Base-by-base conservation (phyloP, 1,284 basidiomycete species). In the Tetrapyrgos nigripes region DNA sequence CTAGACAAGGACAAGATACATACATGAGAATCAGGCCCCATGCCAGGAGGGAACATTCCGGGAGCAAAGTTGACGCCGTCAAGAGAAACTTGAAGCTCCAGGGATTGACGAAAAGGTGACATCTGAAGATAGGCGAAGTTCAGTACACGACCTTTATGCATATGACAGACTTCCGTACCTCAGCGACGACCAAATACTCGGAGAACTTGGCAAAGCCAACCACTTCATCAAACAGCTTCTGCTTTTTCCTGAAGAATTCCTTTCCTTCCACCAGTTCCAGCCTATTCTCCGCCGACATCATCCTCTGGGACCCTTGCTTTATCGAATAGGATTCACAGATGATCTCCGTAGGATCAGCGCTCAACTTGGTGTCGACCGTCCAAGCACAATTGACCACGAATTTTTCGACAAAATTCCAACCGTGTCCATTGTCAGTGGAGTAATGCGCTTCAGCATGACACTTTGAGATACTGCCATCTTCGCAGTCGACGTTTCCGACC, bases 121-220 rank as follows among this genome's bases (percentile, higher is more conserved):
- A 90, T 84, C 90, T 94, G 66, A 8, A 64, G 14, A 43, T 33
- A 17, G 14, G 40, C 43, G 23, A 21, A 49, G 6, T 40, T 63
- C 19, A 68, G 50, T 27, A 55, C n/a, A 44, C 3, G 13, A 13
- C 49, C 62, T 14, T 56, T 23, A 13, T 29, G 44, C 28, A 54
- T 2, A 5, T 3, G 14, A 27, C 56, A 26, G 45, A 33, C 33
- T 11, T 58, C 10, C 84, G 53, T 50, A 97, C 92, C 83, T 97
- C 89, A 14, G 97, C 97, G 23, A 98, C 96, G 43, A 98, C 87
- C 68, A 98, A 81, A 72, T 91, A 99, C 78, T 98, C 93, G 3
- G 94, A 94, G 75, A 99, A 99, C 71, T 96, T 97, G 0, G 97
- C 91, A 77, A 96, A 98, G 2, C 97, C 97, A 63, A 96, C 93